A percentile compares a stretch with the other conserved stretches of the same genome.
phyloP scores from a whole-genome alignment of 2,329 filamentous ascomycete species.

The Arthrocladium fulminans region DNA sequence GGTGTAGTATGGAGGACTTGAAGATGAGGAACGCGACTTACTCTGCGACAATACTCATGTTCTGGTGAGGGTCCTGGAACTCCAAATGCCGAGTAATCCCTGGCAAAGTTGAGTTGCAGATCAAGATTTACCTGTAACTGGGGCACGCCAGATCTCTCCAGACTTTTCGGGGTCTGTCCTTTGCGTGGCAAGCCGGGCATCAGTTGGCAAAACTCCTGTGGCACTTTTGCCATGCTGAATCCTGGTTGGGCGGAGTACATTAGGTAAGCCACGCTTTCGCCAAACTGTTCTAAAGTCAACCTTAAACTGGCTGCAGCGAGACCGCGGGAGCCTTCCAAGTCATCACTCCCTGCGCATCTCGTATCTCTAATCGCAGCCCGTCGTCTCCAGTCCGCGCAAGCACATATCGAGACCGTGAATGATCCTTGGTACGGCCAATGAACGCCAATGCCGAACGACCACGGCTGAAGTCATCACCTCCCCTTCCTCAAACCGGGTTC shows the following conservation, averaged over 20 bases:
- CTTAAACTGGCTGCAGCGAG: conserved; percentile 7
- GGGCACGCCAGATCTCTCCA: conserved; percentile 1
- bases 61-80: neutral
- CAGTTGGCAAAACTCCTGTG: neutral
- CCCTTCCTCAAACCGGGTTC: neutral
- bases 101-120: neutral
- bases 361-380: neutral
- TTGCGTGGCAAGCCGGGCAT: neutral
- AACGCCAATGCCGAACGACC: neutral
- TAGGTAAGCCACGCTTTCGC: conserved; percentile 1
- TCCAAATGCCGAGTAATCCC: neutral
- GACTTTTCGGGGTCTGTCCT: neutral
- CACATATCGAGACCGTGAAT: neutral
- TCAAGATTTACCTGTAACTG: neutral
- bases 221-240: neutral
- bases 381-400: neutral
- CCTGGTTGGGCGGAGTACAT: neutral
- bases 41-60: conserved; percentile 9
- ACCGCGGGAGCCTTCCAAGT: neutral
- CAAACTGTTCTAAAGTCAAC: conserved; percentile 3
- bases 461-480: conserved; percentile 7
- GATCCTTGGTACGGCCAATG: conserved; percentile 1
- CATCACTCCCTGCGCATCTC: neutral
- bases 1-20: neutral
- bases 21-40: conserved; percentile 4